Evolutionary conservation across 2,329 filamentous ascomycete species (phyloP).

Genomic region (Fusarium liriodendri): DNA sequence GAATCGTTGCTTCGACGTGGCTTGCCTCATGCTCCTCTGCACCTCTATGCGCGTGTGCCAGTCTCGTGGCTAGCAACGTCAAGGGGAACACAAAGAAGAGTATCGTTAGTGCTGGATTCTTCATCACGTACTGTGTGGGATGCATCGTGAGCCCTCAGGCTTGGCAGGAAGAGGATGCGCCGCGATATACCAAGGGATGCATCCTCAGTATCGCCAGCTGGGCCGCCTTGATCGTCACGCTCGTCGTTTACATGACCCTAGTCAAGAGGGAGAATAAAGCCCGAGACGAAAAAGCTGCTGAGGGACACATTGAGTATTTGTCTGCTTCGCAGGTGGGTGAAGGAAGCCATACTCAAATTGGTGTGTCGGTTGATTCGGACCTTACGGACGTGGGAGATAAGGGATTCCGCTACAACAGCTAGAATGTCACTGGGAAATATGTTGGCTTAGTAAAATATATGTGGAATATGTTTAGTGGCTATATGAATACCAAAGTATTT

Average conservation of each 20-base stretch:
- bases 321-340: conserved; percentile 1
- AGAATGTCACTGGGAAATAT: background rate
- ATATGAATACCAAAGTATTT: background rate
- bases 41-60: conserved; percentile 30
- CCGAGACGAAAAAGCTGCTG: conserved; percentile 19
- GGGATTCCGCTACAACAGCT: conserved; percentile 40
- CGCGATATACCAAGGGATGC: conserved; percentile 36
- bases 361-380: conserved; percentile 29
- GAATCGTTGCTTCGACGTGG: conserved; percentile 41
- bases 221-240: conserved; percentile 20
- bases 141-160: conserved; percentile 40
- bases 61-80: conserved; percentile 44
- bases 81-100: conserved; percentile 47
- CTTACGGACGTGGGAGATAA: conserved; percentile 41
- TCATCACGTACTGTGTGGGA: conserved; percentile 42
- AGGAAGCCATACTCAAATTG: conserved; percentile 7
- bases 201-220: conserved; percentile 34
- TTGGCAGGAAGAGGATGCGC: conserved; percentile 38
- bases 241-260: conserved; percentile 12
- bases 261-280: conserved; percentile 15
- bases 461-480: background rate
- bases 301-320: conserved; percentile 5
- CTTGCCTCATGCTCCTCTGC: conserved; percentile 35
- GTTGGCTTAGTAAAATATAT: background rate
- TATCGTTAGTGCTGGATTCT: conserved; percentile 40